Base-by-base conservation (phyloP, 371 early-diverging fungal genomes). In the Rhizopus delemar region DNA sequence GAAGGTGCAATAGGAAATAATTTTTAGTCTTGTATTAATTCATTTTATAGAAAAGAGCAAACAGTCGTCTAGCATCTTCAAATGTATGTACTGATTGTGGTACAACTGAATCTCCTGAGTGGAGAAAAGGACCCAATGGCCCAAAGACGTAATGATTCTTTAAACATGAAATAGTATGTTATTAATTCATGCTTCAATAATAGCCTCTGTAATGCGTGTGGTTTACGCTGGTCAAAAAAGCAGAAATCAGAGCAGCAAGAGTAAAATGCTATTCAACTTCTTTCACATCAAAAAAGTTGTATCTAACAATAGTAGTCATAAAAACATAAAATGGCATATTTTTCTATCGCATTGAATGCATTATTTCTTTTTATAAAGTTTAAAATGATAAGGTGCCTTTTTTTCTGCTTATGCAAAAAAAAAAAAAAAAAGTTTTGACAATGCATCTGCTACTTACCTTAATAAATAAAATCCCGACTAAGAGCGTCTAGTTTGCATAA, bases 71-170 rank as follows among this genome's bases (percentile, higher is more conserved):
- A 38, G 39, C 8, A 38, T 8, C 11, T 2, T 11, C 13, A 45
- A 45, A n/a, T 8, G 5, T 71, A 15, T 78, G 68, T 41, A 66
- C 71, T 29, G 78, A 76, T n/a, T 94, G 94, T 78, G 82, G 82
- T 33, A 87, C 88, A 12, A 88, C 87, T 0, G 83, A 86, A 48
- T 89, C 92, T 0, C 92, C 93, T 2, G 89, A 88, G 55, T 95
- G 95, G 94, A 82, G 94, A 54, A 82, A 84, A 58, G 92, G 93
- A 8, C 91, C 90, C 39, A 81, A 83, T 53, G 92, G 92, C 13
- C 85, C 89, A 15, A 82, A 80, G 60, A 82, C 81, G 82, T 84
- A 76, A 79, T 78, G 50, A n/a, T 28, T 53, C 16, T 41, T n/a
- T 4, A 45, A 22, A 22, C 22, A 22, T 22, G 22, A 22, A 22